A percentile compares a stretch with the other conserved stretches of the same genome.
Evolutionary conservation across 495 filamentous ascomycete species (phyloP).

Genomic region (Trichoderma parareesei): DNA sequence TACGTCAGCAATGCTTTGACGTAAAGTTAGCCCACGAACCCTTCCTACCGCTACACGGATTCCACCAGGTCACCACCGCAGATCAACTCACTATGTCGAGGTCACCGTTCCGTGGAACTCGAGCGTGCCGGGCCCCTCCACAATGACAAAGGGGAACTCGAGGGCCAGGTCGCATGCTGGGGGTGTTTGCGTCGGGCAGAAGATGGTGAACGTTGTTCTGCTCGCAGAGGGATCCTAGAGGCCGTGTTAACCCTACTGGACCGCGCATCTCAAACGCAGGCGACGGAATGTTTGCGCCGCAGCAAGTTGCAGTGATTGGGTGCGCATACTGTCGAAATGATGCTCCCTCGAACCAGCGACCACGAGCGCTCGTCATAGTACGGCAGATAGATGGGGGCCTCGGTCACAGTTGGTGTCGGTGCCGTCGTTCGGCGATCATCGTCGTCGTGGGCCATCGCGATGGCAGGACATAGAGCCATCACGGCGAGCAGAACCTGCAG

Average conservation of each 20-base stretch:
- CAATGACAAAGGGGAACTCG: constrained; percentile 31
- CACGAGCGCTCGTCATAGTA: constrained; percentile 22
- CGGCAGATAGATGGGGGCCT: constrained; percentile 31
- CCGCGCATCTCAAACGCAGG: background rate
- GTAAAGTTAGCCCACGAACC: background rate
- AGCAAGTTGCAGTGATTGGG: background rate
- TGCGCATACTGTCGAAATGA: constrained; percentile 27
- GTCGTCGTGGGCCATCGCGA: background rate
- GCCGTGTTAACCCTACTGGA: background rate
- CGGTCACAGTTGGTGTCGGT: constrained; percentile 17
- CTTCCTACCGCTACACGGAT: background rate
- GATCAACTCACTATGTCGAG: constrained; percentile 20
- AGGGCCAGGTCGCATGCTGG: constrained; percentile 20
- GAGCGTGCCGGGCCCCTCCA: constrained; percentile 28
- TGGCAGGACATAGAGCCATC: background rate
- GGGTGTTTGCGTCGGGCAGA: constrained; percentile 26
- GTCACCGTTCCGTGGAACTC: constrained; percentile 21
- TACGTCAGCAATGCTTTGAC: constrained; percentile 25
- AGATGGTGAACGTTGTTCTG: constrained; percentile 31
- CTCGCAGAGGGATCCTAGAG: constrained; percentile 9
- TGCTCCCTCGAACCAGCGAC: constrained; percentile 28
- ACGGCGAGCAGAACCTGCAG: background rate
- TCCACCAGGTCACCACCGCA: background rate
- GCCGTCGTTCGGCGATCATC: background rate
- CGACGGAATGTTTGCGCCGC: no score